phyloP scores from a whole-genome alignment of 805 yeast genomes.

The Lachancea nothofagi region DNA sequence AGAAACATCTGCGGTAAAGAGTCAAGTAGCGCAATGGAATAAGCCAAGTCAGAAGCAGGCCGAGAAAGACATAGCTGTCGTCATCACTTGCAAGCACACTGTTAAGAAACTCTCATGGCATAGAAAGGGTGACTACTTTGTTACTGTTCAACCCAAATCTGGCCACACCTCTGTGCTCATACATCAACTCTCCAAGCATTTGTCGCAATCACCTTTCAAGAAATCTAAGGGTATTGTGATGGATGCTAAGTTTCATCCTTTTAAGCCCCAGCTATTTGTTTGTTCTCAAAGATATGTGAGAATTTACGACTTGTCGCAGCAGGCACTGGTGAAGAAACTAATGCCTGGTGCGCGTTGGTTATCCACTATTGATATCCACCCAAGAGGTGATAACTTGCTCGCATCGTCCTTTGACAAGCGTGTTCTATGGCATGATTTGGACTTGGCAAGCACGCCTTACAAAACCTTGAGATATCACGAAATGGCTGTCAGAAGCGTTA shows the following conservation, averaged over 20 bases:
- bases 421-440: conserved; percentile 96
- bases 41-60: conserved; percentile 64
- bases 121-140: conserved; percentile 93
- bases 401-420: conserved; percentile 93
- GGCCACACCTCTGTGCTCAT: conserved; percentile 84
- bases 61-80: conserved; percentile 64
- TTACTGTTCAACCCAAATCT: conserved; percentile 92
- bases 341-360: conserved; percentile 96
- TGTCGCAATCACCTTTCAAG: conserved; percentile 91
- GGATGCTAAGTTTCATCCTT: conserved; percentile 96
- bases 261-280: conserved; percentile 88
- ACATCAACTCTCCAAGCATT: conserved; percentile 91
- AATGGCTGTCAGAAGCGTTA: conserved; percentile 83
- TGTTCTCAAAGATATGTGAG: conserved; percentile 91
- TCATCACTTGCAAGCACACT: conserved; percentile 58
- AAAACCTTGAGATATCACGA: conserved; percentile 93
- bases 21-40: conserved; percentile 72
- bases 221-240: conserved; percentile 89
- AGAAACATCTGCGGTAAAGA: conserved; percentile 35
- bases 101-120: conserved; percentile 91
- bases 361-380: conserved; percentile 86
- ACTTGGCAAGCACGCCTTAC: conserved; percentile 82
- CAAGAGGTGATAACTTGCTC: conserved; percentile 89
- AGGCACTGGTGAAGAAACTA: conserved; percentile 73
- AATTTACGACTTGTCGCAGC: conserved; percentile 84